Evolutionary conservation across 768 basidiomycete species (phyloP), one percentile per base, ranked within the genome.

Genomic region (Galerina marginata): DNA sequence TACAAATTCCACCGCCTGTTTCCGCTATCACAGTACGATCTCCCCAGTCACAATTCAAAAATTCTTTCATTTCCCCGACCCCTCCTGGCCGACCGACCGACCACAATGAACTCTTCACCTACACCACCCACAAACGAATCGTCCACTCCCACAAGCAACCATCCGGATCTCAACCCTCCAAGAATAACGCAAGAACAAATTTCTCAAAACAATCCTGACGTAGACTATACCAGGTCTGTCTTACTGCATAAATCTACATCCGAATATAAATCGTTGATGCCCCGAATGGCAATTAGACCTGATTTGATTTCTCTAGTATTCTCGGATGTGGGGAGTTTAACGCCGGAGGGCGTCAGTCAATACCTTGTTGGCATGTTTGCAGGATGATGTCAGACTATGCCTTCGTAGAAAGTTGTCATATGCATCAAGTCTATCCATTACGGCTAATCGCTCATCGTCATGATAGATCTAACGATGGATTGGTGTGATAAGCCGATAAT

Each of bases 1-100:
- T 99, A 96, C 84, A 99, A 99, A 80, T 98, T 98, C 75, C 92
- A 96, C 72, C 90, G 96, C 63, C 81, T 96, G 68, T 99, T 97
- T 79, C 96, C 96, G 59, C 77, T 95, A 77, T 93, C 92, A 65
- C 92, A 93, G 70, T 91, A 92, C 71, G 92, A 95, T 80, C 83
- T 95, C 42, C 93, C 93, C 43, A 92, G 88, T 60, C 86, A 93
- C 74, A 89, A 89, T 75, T 79, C 90, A 60, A 82, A 81, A 71
- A 86, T 93, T 66, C 83, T 93, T 66, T 86, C 90, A 56, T 88
- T 93, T 78, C 82, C 89, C 72, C 80, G 56, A 69, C 72, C 75
- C 53, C 66, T 65, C 63, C 65, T 62, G 60, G 57, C 71, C 59
- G 69, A 69, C 48, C 65, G 67, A 62, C 64, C 67, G 56, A 61